Evolutionary conservation across 345 rosid genomes (phyloP), one percentile per base, ranked within the genome.

Genomic region (Conringia planisiliqua): DNA sequence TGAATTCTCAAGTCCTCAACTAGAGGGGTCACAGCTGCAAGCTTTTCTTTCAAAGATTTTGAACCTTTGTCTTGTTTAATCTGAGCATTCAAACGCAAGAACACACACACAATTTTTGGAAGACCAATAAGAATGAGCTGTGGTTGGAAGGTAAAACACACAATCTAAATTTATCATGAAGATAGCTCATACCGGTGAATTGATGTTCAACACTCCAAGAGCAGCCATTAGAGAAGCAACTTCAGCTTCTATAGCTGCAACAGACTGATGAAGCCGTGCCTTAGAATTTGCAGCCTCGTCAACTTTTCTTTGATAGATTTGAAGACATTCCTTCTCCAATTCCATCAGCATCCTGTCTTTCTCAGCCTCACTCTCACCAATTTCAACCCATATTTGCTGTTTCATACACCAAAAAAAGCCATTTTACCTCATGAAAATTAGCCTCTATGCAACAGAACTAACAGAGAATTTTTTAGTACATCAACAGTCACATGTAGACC

Each of bases 331-430:
- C 69, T 85, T 92, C 85, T 94, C 98, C 82, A 94, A 64, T 59
- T 94, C 97, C 80, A 83, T 77, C n/a, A 94, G 70, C 93, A 88
- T 90, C 6, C 83, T 81, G 60, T 90, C 98, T 78, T 88, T 91
- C 39, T 94, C 98, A 3, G 80, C 79, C 78, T 94, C 95, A 65
- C 82, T 88, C 82, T 94, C 98, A 10, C 98, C 98, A 36, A 94
- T 91, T 32, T 94, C 98, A 80, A 73, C 89, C 98, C 98, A 94
- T 84, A 94, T 78, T 94, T 94, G 88, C 98, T 94, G 98, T 74
- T 75, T 75, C 51, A 82, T 62, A 63, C 7, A 26, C 22, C 56
- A 10, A 52, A 26, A 26, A 67, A 10, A 20, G 0, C 10, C 61
- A 62, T 68, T 47, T 1, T 43, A 47, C 44, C 32, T 22, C 42